Conservation (phyloP, 495 filamentous ascomycete genomes). For the Pseudomonodictys pantanalensis region DNA sequence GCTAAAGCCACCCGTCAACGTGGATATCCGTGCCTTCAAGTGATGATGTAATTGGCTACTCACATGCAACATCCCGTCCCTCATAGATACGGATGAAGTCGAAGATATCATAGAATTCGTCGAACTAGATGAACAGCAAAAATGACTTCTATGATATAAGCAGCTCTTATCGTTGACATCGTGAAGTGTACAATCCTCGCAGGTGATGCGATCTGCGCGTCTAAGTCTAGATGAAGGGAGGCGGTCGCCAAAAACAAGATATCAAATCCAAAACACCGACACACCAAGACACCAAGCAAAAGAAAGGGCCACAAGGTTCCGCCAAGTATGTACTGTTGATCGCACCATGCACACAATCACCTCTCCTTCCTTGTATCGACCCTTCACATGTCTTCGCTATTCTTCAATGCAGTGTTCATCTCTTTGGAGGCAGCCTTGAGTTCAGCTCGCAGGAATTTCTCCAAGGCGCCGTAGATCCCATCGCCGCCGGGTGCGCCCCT, state of each 20-base stretch:
- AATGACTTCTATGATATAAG: too few relatives aligned
- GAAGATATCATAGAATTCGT: too few relatives aligned
- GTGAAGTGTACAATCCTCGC: neutral
- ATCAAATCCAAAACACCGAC: neutral
- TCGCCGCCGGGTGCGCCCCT: conserved; percentile 7
- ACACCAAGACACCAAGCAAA: neutral
- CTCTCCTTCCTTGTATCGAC: too few relatives aligned
- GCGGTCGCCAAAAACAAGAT: too few relatives aligned
- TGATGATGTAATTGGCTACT: too few relatives aligned
- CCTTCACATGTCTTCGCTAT: conserved; percentile 15
- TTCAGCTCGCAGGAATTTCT: conserved; percentile 17
- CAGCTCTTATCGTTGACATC: neutral
- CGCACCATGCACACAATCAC: too few relatives aligned
- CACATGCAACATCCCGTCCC: too few relatives aligned
- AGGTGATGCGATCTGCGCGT: neutral
- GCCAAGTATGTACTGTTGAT: neutral
- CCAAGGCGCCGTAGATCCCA: conserved; percentile 21
- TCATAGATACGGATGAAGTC: too few relatives aligned
- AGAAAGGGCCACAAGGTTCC: neutral
- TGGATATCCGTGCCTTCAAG: too few relatives aligned
- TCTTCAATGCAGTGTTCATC: conserved; percentile 14
- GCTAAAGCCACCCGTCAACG: too few relatives aligned
- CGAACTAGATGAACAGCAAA: too few relatives aligned
- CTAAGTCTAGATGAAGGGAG: neutral
- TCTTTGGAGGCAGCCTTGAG: conserved; percentile 18